Base-by-base conservation (phyloP, 805 yeast species). In the Lipomyces yamadae region DNA sequence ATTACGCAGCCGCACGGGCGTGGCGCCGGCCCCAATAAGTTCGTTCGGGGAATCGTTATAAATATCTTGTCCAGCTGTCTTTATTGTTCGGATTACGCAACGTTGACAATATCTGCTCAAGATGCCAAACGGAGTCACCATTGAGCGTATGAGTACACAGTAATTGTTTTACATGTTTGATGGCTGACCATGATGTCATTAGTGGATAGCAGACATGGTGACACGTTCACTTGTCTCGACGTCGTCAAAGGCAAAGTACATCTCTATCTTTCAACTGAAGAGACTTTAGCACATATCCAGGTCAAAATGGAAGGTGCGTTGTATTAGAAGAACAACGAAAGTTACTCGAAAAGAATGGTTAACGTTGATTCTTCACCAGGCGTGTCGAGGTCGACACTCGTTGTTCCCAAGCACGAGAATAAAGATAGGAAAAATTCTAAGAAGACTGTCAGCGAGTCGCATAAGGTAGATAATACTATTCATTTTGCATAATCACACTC, bases 231-330 rank as follows among this genome's bases (percentile, higher is more conserved):
- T 7, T 69, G 65, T 57, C 63, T 69, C 15, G 78, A 76, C 59
- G 62, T 64, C 10, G 68, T 76, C 50, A 48, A 58, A 18, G 78
- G 78, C 33, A 69, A 61, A 15, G 73, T 76, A 18, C 58, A 53
- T 18, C 59, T 76, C 57, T 57, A 64, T 8, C 61, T 76, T 57
- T 45, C 50, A 18, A 64, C 70, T 24, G 76, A 74, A 48, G 75
- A 72, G 60, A 65, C 76, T 7, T 59, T 76, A 60, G 72, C 74
- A 53, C 62, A 64, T 35, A 74, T 76, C 32, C 70, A 66, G 33
- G 73, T 75, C 61, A 76, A 76, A 64, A 61, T 76, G 63, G 78
- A 76, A 60, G 78, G 78, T 62, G 32, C n/a, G 39, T 42, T 42
- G 24, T 42, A 24, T 42, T 15, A n/a, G 24, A 42, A 15, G 24